Evolutionary conservation across 2,329 filamentous ascomycete species (phyloP).

Genomic region (Truncatella angustata): DNA sequence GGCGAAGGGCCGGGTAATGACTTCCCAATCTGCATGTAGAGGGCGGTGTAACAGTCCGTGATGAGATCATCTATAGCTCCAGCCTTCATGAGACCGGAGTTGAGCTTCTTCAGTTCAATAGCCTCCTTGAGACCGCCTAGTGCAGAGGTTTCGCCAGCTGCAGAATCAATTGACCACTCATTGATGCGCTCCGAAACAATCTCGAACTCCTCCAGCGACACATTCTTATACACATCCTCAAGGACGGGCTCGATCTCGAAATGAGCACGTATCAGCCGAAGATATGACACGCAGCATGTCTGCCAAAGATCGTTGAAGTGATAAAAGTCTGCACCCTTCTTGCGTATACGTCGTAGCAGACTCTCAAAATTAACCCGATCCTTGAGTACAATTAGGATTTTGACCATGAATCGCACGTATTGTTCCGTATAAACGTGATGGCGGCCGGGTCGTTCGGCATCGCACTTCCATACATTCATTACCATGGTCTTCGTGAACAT

Average conservation of each 20-base stretch:
- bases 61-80: conserved; percentile 89
- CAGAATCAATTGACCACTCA: conserved; percentile 38
- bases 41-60: conserved; percentile 78
- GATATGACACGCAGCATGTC: conserved; percentile 51
- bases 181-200: conserved; percentile 53
- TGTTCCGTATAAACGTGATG: conserved; percentile 91
- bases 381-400: conserved; percentile 69
- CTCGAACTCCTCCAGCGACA: conserved; percentile 56
- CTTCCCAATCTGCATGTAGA: conserved; percentile 68
- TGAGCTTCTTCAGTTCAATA: conserved; percentile 67
- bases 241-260: conserved; percentile 44
- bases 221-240: conserved; percentile 55
- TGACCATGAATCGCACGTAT: conserved; percentile 80
- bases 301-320: conserved; percentile 62
- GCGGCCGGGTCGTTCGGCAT: conserved; percentile 76
- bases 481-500: conserved; percentile 94
- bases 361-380: conserved; percentile 77
- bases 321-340: conserved; percentile 74
- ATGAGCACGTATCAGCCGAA: conserved; percentile 49
- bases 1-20: conserved; percentile 53
- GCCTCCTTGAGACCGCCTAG: conserved; percentile 57
- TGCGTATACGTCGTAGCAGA: conserved; percentile 74
- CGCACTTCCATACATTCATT: conserved; percentile 92
- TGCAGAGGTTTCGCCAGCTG: conserved; percentile 32
- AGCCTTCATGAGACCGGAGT: conserved; percentile 83